phyloP scores from a whole-genome alignment of 176 grass and related monocot genomes.

The Secale cereale region DNA sequence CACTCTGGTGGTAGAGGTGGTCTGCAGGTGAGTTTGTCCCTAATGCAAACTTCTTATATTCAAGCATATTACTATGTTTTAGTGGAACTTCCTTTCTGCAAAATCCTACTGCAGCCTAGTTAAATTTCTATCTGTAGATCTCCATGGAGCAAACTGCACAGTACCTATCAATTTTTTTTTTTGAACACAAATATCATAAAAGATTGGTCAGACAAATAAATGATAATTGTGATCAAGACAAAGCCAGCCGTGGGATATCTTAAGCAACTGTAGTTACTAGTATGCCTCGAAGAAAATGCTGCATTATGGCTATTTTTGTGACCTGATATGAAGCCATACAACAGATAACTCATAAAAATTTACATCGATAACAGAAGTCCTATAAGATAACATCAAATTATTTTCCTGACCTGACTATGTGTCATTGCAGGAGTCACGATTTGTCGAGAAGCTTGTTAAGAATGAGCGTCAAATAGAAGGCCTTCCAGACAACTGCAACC shows the following conservation, averaged over 20 bases:
- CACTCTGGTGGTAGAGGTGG: slow-evolving; percentile 63
- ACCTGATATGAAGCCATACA: neutral
- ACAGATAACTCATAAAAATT: neutral
- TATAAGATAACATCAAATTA: neutral
- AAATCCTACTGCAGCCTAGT: neutral
- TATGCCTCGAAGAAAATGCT: slow-evolving; percentile 3
- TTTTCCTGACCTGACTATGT: slow-evolving; percentile 9
- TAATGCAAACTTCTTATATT: neutral
- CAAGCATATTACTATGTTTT: neutral
- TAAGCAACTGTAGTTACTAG: slow-evolving; percentile 3
- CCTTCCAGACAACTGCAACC: slow-evolving; percentile 76
- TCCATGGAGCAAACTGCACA: neutral
- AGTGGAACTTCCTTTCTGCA: neutral
- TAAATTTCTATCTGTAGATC: neutral
- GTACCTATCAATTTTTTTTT: neutral
- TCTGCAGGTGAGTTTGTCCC: slow-evolving; percentile 58
- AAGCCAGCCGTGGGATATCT: neutral
- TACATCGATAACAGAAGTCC: neutral
- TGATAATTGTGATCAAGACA: neutral
- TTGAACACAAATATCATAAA: neutral
- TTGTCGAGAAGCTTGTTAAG: slow-evolving; percentile 90
- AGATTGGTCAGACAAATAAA: neutral
- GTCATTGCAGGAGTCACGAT: slow-evolving; percentile 66
- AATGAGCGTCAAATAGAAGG: slow-evolving; percentile 79
- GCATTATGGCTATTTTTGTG: neutral